Evolutionary conservation across 352 stramenopile species (phyloP).

Genomic region (Globisporangium radiosum): DNA sequence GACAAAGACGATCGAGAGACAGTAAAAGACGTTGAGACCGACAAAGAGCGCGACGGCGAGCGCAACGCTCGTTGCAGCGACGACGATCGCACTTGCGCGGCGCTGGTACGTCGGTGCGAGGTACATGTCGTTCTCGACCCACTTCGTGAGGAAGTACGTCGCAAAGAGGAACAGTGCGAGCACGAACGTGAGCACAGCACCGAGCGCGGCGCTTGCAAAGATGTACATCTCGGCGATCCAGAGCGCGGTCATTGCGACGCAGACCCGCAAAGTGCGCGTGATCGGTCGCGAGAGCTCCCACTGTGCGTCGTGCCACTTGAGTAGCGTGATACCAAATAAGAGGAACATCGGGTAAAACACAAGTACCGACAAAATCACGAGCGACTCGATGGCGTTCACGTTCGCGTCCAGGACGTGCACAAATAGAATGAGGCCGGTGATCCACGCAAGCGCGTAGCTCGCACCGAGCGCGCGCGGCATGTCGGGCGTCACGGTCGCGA

Average conservation of each 20-base stretch:
- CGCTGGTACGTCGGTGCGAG: slow-evolving; percentile 56
- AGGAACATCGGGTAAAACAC: slow-evolving; percentile 81
- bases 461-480: slow-evolving; percentile 43
- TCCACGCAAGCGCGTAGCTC: slow-evolving; percentile 60
- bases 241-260: slow-evolving; percentile 28
- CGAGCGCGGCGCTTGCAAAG: slow-evolving; percentile 46
- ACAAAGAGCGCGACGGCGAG: slow-evolving; percentile 37
- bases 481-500: slow-evolving; percentile 44
- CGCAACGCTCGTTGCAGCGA: slow-evolving; percentile 22
- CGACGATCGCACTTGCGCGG: slow-evolving; percentile 37
- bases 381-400: slow-evolving; percentile 67
- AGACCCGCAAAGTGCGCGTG: slow-evolving; percentile 29
- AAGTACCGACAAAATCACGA: slow-evolving; percentile 66
- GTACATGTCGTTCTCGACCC: slow-evolving; percentile 81
- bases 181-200: slow-evolving; percentile 51
- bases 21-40: slow-evolving; percentile 77
- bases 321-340: slow-evolving; percentile 59
- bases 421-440: slow-evolving; percentile 68
- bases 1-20: slow-evolving; percentile 78
- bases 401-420: slow-evolving; percentile 43
- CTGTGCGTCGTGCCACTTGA: slow-evolving; percentile 71
- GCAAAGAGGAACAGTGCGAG: slow-evolving; percentile 61
- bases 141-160: slow-evolving; percentile 76
- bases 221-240: slow-evolving; percentile 81
- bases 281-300: slow-evolving; percentile 53